These are phyloP conservation scores for Suhomyces terraborum DNA, from an alignment of 1,139 yeast genomes.

Conservation along the genomic window DNA sequence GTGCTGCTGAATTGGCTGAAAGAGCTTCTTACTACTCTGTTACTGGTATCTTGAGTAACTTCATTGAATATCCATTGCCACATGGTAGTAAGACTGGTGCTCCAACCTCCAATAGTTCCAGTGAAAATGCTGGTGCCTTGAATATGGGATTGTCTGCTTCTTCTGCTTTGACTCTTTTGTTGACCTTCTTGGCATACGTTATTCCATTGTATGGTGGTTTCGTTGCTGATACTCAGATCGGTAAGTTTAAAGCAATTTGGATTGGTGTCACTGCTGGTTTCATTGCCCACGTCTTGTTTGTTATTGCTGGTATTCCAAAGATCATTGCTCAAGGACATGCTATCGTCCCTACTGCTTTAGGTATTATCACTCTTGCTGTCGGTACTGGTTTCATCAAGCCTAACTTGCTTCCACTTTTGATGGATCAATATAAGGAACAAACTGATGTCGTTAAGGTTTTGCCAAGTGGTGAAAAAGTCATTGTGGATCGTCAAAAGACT, in stretches of 20 bases:
- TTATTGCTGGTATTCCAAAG: conserved; percentile 24
- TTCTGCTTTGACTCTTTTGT: conserved; percentile 23
- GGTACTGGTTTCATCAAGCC: conserved; percentile 57
- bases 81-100: conserved; percentile 16
- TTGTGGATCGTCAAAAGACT: conserved; percentile 71
- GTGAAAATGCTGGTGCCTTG: conserved; percentile 25
- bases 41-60: conserved; percentile 23
- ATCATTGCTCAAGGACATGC: conserved; percentile 22
- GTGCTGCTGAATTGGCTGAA: conserved; percentile 27
- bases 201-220: conserved; percentile 28
- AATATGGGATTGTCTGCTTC: conserved; percentile 23
- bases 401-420: conserved; percentile 51
- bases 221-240: conserved; percentile 25
- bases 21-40: conserved; percentile 27
- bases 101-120: conserved; percentile 14
- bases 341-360: conserved; percentile 22
- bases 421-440: conserved; percentile 55
- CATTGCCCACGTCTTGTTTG: conserved; percentile 26
- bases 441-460: conserved; percentile 60
- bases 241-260: conserved; percentile 26
- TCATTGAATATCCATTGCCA: conserved; percentile 24
- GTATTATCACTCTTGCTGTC: conserved; percentile 23
- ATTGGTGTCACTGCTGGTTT: conserved; percentile 28
- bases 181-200: conserved; percentile 26
- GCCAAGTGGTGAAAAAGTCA: conserved; percentile 64